Percentiles rank a stretch among this genome's conserved stretches.
Conservation (phyloP, 805 yeast species). For the Saccharomycopsis olivae region DNA sequence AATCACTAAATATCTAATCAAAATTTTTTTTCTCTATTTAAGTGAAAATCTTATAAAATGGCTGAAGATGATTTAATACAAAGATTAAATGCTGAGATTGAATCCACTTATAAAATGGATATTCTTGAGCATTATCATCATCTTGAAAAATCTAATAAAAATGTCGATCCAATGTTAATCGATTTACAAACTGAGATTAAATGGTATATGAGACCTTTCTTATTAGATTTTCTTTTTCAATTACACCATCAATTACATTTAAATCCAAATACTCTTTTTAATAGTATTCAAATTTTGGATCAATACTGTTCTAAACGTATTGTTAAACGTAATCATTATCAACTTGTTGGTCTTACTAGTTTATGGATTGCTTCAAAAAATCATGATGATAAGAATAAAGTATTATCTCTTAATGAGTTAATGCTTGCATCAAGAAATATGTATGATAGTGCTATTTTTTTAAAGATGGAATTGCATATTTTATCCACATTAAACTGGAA, state of each 20-base stretch:
- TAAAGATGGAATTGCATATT: slow-evolving; percentile 55
- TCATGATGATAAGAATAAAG: slow-evolving; percentile 18
- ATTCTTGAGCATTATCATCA: slow-evolving; percentile 3
- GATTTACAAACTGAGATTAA: slow-evolving; percentile 80
- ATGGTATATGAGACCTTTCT: slow-evolving; percentile 66
- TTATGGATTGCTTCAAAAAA: slow-evolving; percentile 37
- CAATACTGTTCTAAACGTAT: slow-evolving; percentile 27
- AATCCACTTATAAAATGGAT: slow-evolving; percentile 5
- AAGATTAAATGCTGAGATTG: not conserved
- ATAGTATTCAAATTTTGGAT: slow-evolving; percentile 30
- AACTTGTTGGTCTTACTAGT: slow-evolving; percentile 31
- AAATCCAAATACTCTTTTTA: slow-evolving; percentile 34
- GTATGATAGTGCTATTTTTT: slow-evolving; percentile 6
- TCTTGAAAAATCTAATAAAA: slow-evolving; percentile 2
- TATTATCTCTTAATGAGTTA: slow-evolving; percentile 12
- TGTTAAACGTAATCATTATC: slow-evolving; percentile 28
- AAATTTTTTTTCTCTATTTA: too few species aligned
- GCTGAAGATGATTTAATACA: not conserved
- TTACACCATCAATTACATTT: slow-evolving; percentile 52
- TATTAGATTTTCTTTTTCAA: slow-evolving; percentile 76
- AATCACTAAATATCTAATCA: too few species aligned
- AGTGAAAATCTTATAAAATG: not conserved
- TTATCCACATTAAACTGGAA: slow-evolving; percentile 53
- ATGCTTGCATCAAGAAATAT: slow-evolving; percentile 45
- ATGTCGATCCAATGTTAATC: slow-evolving; percentile 43